Evolutionary conservation across 371 early-diverging fungal genomes (phyloP).

Genomic region (Mucor lusitanicus): DNA sequence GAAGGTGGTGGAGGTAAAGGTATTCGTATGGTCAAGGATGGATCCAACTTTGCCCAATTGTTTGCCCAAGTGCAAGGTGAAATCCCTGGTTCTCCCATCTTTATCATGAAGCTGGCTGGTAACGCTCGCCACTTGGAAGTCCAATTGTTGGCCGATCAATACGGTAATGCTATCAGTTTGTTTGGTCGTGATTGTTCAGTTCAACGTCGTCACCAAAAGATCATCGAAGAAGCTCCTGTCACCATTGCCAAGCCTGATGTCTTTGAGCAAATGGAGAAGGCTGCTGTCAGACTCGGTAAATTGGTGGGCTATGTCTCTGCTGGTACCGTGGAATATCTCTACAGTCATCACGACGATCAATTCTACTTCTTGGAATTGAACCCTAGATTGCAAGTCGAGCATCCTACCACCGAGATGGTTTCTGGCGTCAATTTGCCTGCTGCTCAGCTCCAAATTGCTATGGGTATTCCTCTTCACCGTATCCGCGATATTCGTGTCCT

Average conservation of each 20-base stretch:
- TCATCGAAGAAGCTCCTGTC: constrained; percentile 96
- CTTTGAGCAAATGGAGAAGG: constrained; percentile 91
- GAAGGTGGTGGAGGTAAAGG: constrained; percentile 99
- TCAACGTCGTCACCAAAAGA: constrained; percentile 98
- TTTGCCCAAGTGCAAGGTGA: constrained; percentile 91
- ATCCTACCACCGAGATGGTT: constrained; percentile 99
- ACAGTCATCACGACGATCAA: constrained; percentile 80
- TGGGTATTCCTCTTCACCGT: constrained; percentile 95
- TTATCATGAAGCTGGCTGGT: constrained; percentile 95
- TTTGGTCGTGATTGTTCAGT: constrained; percentile 99
- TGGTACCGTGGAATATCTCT: constrained; percentile 98
- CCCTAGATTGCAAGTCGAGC: constrained; percentile 99
- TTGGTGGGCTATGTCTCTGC: constrained; percentile 95
- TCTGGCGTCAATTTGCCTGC: constrained; percentile 98
- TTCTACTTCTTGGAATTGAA: constrained; percentile 98
- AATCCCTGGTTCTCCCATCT: constrained; percentile 96
- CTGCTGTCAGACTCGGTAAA: constrained; percentile 94
- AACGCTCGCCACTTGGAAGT: constrained; percentile 98
- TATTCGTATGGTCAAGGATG: constrained; percentile 88
- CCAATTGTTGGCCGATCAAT: constrained; percentile 94
- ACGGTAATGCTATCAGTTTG: constrained; percentile 96
- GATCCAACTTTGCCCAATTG: constrained; percentile 70
- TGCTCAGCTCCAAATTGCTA: constrained; percentile 96
- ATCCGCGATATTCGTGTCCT: constrained; percentile 95
- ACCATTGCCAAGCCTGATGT: constrained; percentile 85